These are phyloP conservation scores for Talaromyces sp. DNA, from an alignment of 2,329 filamentous ascomycete genomes.

Conservation along the genomic window DNA sequence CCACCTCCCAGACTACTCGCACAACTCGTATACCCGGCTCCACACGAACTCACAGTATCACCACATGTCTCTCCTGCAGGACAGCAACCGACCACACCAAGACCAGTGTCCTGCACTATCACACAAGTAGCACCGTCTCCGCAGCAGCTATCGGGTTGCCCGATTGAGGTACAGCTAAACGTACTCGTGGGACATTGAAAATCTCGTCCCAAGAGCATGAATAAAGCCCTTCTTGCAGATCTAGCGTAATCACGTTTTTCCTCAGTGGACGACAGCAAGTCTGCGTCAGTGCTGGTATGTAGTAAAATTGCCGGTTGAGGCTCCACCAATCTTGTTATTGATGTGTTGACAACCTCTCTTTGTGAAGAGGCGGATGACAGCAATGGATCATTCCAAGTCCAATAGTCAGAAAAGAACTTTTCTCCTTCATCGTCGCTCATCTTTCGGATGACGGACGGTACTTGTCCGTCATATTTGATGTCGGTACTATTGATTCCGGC, in stretches of 20 bases:
- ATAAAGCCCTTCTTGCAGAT: slow-evolving; percentile 18
- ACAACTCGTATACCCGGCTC: slow-evolving; percentile 54
- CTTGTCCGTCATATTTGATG: slow-evolving; percentile 23
- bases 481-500: background rate
- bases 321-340: background rate
- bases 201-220: slow-evolving; percentile 41
- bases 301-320: slow-evolving; percentile 24
- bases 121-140: slow-evolving; percentile 52
- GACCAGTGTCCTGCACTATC: slow-evolving; percentile 50
- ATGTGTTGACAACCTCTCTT: background rate
- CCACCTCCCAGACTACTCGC: slow-evolving; percentile 55
- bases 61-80: slow-evolving; percentile 52
- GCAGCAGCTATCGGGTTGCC: slow-evolving; percentile 59
- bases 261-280: background rate
- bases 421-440: slow-evolving; percentile 47
- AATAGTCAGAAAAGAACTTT: slow-evolving; percentile 49
- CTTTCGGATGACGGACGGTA: slow-evolving; percentile 37
- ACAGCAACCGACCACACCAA: slow-evolving; percentile 61
- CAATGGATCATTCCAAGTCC: slow-evolving; percentile 23
- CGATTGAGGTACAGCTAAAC: slow-evolving; percentile 52
- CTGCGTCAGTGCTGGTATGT: slow-evolving; percentile 18
- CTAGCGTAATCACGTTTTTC: slow-evolving; percentile 9
- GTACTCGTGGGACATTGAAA: slow-evolving; percentile 59
- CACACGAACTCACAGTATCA: slow-evolving; percentile 50
- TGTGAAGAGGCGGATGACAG: background rate